Percentiles rank a stretch among this genome's conserved stretches.
phyloP scores from a whole-genome alignment of 345 rosid genomes.

The Salix dunnii region DNA sequence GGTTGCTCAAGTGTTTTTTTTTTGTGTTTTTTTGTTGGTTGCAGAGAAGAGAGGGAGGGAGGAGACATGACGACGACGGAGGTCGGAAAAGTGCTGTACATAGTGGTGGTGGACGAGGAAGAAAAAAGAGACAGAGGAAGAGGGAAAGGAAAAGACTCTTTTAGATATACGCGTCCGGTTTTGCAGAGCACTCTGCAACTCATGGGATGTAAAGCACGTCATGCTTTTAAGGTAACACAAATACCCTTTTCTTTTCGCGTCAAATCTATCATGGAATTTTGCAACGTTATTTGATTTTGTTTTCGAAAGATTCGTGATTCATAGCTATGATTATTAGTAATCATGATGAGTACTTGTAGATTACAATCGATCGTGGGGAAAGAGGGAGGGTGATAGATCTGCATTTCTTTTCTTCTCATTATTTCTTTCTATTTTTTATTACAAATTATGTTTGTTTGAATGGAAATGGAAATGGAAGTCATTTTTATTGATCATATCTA shows the following conservation, averaged over 20 bases:
- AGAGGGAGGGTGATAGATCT: not conserved
- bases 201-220: slow-evolving; percentile 97
- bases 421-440: no score
- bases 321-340: no score
- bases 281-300: not conserved
- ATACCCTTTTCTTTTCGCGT: not conserved
- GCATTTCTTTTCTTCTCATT: not conserved
- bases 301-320: not conserved
- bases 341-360: not conserved
- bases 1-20: not conserved
- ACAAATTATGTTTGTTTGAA: not conserved
- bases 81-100: slow-evolving; percentile 59
- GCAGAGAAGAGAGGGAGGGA: slow-evolving; percentile 12
- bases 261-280: not conserved
- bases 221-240: slow-evolving; percentile 84
- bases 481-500: not conserved
- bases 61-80: slow-evolving; percentile 52
- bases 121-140: slow-evolving; percentile 32
- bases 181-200: slow-evolving; percentile 92
- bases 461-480: not conserved
- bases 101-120: slow-evolving; percentile 70
- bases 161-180: slow-evolving; percentile 82
- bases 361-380: not conserved
- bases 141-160: slow-evolving; percentile 50
- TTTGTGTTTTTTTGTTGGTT: not conserved